These are phyloP conservation scores for Cyberlindnera maclurae DNA, from an alignment of 805 yeast genomes.

Conservation along the genomic window DNA sequence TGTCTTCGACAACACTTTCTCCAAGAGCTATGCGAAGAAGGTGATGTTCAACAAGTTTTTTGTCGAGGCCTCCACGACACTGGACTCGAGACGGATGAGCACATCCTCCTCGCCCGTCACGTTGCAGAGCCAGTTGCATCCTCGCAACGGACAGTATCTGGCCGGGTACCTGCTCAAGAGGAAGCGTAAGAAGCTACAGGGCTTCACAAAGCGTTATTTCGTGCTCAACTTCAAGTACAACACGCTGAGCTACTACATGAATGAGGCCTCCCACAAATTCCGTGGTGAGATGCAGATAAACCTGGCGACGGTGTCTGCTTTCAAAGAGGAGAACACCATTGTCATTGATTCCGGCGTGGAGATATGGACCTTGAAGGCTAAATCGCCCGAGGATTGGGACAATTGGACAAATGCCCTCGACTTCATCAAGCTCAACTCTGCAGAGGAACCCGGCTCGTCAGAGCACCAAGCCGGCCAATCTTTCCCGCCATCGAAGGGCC, in stretches of 20 bases:
- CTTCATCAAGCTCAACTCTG: conserved; percentile 18
- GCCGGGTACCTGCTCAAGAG: conserved; percentile 77
- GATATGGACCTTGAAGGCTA: conserved; percentile 80
- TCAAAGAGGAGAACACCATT: conserved; percentile 56
- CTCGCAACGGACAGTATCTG: conserved; percentile 61
- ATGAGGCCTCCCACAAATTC: conserved; percentile 61
- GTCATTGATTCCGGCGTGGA: conserved; percentile 93
- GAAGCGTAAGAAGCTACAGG: conserved; percentile 78
- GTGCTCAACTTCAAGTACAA: conserved; percentile 77
- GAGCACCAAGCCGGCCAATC: conserved; percentile 1
- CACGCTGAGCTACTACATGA: conserved; percentile 71
- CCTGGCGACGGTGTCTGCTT: conserved; percentile 77
- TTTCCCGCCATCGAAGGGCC: conserved; percentile 2
- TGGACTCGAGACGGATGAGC: conserved; percentile 8
- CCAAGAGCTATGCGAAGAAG: conserved; percentile 78
- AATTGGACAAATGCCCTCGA: conserved; percentile 82
- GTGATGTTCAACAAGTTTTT: conserved; percentile 50
- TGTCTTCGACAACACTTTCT: conserved; percentile 86
- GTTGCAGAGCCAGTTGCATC: conserved; percentile 25
- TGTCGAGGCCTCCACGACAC: conserved; percentile 16
- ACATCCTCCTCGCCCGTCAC: conserved; percentile 16
- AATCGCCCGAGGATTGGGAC: conserved; percentile 56
- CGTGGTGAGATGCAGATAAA: conserved; percentile 91
- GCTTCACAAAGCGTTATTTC: conserved; percentile 80
- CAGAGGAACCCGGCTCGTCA: conserved; percentile 1